Base-by-base conservation (phyloP, 139 green algal genomes). In the Picochlorum sp. region DNA sequence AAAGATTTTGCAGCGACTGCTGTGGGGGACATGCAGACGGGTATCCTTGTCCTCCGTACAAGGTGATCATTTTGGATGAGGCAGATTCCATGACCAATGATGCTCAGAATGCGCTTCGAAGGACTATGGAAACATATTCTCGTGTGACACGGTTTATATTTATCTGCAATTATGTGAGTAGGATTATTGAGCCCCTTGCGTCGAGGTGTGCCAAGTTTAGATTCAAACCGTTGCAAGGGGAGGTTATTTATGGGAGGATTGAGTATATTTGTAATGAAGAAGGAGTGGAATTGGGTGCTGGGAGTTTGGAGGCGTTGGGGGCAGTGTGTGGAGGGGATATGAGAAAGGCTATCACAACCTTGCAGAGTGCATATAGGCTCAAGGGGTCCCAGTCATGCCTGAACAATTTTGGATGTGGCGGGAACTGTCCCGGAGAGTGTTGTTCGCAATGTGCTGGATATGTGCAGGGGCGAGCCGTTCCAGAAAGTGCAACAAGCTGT, bases 111-210 rank as follows among this genome's bases (percentile, higher is more conserved):
- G 92, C 92, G n/a, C 84, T 98, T 61, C 78, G 91, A 10, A 86
- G 93, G 37, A 98, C 88, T 4, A 98, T 99, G 92, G 93, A 99
- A 81, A 81, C 80, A 1, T 86, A 96, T 84, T 90, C 77, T 68
- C 89, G 86, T 24, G 84, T 96, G 26, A 98, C 93, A 0, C 83
- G 93, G 61, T 99, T 99, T 67, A 79, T 90, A 30, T 94, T 99
- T 76, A 92, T 96, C 65, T 99, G 93, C 82, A 99, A 99, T 81
- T 99, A 99, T 65, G 86, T 99, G 30, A 90, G 75, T n/a, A 84
- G 90, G 61, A 97, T 98, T 78, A 98, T 98, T 28, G 92, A 97
- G 68, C 93, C 93, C 5, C 76, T 98, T 16, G 88, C 92, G 2
- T 95, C 84, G 4, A 72, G 88, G 9, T 94, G 86, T 68, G 84